A percentile compares a stretch with the other conserved stretches of the same genome.
These are phyloP conservation scores for Plasmodium vinckei DNA, from an alignment of 169 alveolate species.

Conservation along the genomic window DNA sequence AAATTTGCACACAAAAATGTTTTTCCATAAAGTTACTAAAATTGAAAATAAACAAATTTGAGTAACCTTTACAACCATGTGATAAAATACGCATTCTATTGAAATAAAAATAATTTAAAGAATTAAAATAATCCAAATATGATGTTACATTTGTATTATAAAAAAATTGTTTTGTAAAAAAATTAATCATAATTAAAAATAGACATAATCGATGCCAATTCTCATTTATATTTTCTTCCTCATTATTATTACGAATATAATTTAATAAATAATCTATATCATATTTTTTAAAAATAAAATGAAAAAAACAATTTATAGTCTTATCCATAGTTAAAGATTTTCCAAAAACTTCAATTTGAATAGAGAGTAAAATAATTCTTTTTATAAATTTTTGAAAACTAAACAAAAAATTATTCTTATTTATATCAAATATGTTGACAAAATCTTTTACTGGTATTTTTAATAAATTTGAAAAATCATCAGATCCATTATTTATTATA, in stretches of 20 bases:
- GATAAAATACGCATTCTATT: constrained; percentile 41
- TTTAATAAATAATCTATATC: background rate
- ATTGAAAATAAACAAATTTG: constrained; percentile 25
- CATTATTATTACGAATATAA: background rate
- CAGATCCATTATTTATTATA: background rate
- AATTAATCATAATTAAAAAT: constrained; percentile 11
- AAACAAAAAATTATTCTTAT: constrained; percentile 7
- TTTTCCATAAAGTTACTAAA: constrained; percentile 27
- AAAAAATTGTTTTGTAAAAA: constrained; percentile 64
- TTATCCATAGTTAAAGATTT: constrained; percentile 5
- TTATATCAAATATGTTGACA: background rate
- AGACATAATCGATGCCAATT: constrained; percentile 22
- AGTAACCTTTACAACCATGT: background rate
- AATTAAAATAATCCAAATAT: constrained; percentile 58
- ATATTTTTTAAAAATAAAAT: constrained; percentile 13
- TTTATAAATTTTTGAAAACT: constrained; percentile 34
- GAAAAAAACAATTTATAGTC: constrained; percentile 15
- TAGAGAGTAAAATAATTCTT: constrained; percentile 13
- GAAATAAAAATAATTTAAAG: constrained; percentile 40
- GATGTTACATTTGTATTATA: constrained; percentile 43
- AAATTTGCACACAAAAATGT: constrained; percentile 15
- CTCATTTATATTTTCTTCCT: background rate
- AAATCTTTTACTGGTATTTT: constrained; percentile 17
- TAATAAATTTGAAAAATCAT: constrained; percentile 5
- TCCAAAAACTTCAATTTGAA: constrained; percentile 33